phyloP scores from a whole-genome alignment of 371 early-diverging fungal species.

The Rhizopus microsporus region DNA sequence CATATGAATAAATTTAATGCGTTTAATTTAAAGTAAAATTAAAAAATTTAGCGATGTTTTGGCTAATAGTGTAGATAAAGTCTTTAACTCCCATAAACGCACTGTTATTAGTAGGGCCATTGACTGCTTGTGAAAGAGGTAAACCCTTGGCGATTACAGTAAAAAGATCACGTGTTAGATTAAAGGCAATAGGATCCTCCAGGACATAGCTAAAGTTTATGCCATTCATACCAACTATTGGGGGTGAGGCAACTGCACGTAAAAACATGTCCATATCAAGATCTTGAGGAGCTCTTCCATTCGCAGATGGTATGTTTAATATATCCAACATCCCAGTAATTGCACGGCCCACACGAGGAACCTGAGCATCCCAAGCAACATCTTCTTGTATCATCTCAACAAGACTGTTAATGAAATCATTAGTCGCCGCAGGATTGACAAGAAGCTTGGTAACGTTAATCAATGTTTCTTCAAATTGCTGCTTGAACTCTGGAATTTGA shows the following conservation, averaged over 20 bases:
- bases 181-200: no score
- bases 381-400: constrained; percentile 29
- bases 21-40: no score
- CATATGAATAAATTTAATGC: no score
- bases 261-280: no score
- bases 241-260: no score
- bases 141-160: no score
- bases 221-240: no score
- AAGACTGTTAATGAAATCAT: constrained; percentile 22
- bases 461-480: constrained; percentile 13
- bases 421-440: constrained; percentile 13
- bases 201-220: no score
- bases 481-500: constrained; percentile 9
- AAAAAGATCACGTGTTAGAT: no score
- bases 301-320: neutral
- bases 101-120: constrained; percentile 20
- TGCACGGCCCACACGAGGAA: constrained; percentile 13
- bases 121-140: constrained; percentile 10
- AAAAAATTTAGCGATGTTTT: no score
- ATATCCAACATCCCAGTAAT: no score
- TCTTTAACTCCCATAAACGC: constrained; percentile 23
- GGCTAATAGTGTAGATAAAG: constrained; percentile 1
- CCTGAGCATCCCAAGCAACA: constrained; percentile 30
- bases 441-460: constrained; percentile 15
- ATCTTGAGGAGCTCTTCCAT: no score